Evolutionary conservation across 768 basidiomycete species (phyloP).

Genomic region (Mycena galopus): DNA sequence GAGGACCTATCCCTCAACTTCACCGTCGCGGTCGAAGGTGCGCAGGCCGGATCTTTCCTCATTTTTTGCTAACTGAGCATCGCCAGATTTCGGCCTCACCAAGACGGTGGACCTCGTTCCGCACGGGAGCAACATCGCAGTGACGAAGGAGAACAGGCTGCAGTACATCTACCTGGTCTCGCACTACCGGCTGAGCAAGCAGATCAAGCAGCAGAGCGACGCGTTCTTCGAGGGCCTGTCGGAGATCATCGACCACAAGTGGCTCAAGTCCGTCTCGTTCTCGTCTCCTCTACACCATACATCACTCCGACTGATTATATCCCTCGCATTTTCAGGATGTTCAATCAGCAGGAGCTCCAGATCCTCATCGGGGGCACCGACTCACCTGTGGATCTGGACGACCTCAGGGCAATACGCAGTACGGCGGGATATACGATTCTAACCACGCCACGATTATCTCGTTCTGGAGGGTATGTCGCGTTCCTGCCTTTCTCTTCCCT

Average conservation of each 20-base stretch:
- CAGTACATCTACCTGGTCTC: conserved; percentile 92
- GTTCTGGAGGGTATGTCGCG: conserved; percentile 86
- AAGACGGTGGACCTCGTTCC: conserved; percentile 83
- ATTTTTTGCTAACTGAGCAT: not conserved
- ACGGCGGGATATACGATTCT: conserved; percentile 84
- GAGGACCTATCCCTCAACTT: conserved; percentile 94
- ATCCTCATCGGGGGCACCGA: conserved; percentile 92
- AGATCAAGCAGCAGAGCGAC: conserved; percentile 87
- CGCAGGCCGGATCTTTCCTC: conserved; percentile 29
- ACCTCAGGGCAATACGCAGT: conserved; percentile 83
- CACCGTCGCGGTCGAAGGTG: conserved; percentile 88
- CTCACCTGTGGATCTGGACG: conserved; percentile 85
- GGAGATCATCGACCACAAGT: conserved; percentile 92
- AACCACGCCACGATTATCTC: conserved; percentile 76
- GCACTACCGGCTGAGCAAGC: conserved; percentile 88
- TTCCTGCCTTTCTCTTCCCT: not conserved
- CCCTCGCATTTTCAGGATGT: conserved; percentile 73
- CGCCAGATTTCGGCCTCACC: conserved; percentile 85
- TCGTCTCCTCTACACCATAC: not conserved
- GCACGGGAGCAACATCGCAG: conserved; percentile 84
- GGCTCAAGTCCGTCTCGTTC: conserved; percentile 74
- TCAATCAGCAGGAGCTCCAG: conserved; percentile 96
- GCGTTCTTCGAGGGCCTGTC: conserved; percentile 94
- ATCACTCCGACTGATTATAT: not conserved
- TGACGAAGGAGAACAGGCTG: conserved; percentile 90